These are phyloP conservation scores for Pseudoturritis turrita DNA, from an alignment of 345 rosid genomes.

Conservation along the genomic window DNA sequence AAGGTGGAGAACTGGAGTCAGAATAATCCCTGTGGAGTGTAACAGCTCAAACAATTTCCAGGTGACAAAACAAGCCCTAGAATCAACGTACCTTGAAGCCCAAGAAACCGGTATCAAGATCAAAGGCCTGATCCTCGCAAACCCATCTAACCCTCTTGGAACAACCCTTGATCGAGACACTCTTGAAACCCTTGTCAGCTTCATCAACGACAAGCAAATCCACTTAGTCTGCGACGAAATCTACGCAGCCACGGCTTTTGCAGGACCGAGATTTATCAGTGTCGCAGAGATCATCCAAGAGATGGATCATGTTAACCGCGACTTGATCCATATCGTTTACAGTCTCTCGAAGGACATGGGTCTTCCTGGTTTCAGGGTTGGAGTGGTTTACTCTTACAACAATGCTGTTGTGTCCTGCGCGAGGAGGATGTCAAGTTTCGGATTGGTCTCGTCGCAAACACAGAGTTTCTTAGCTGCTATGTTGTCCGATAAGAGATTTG, in stretches of 20 bases:
- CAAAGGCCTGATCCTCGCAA: slow-evolving; percentile 25
- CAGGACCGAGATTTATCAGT: slow-evolving; percentile 39
- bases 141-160: slow-evolving; percentile 37
- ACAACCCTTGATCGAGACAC: slow-evolving; percentile 22
- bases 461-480: slow-evolving; percentile 40
- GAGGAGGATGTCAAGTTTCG: slow-evolving; percentile 57
- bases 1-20: slow-evolving; percentile 55
- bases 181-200: slow-evolving; percentile 14
- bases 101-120: slow-evolving; percentile 33
- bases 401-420: slow-evolving; percentile 45
- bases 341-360: slow-evolving; percentile 61
- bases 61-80: slow-evolving; percentile 45
- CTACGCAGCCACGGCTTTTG: slow-evolving; percentile 47
- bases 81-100: slow-evolving; percentile 30
- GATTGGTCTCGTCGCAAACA: slow-evolving; percentile 53
- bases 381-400: slow-evolving; percentile 49
- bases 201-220: slow-evolving; percentile 37
- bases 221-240: slow-evolving; percentile 59
- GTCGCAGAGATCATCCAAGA: slow-evolving; percentile 44
- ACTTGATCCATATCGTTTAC: slow-evolving; percentile 45
- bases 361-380: slow-evolving; percentile 55
- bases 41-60: slow-evolving; percentile 49
- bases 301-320: slow-evolving; percentile 26
- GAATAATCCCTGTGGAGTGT: slow-evolving; percentile 46
- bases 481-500: slow-evolving; percentile 23